A percentile compares a stretch with the other conserved stretches of the same genome.
Evolutionary conservation across 306 rosid genomes (phyloP).

Genomic region (Psophocarpus tetragonolobus): DNA sequence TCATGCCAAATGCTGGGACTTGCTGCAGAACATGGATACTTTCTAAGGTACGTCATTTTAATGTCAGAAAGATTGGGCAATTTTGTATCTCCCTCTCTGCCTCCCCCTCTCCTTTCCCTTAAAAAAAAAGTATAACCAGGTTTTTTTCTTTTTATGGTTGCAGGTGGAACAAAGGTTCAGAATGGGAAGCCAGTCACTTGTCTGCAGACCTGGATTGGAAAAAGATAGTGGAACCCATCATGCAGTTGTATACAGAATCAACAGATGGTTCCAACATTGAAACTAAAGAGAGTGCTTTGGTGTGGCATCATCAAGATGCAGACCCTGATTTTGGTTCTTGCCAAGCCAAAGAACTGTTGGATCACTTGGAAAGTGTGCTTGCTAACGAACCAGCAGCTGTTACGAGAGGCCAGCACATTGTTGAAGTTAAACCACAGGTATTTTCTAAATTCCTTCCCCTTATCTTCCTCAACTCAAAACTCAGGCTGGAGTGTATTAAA

Average conservation of each 20-base stretch:
- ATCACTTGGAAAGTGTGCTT: slow-evolving; percentile 74
- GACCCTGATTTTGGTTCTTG: slow-evolving; percentile 89
- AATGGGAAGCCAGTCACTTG: slow-evolving; percentile 71
- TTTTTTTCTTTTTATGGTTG: slow-evolving; percentile 4
- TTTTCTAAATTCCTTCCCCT: not conserved
- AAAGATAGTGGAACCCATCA: slow-evolving; percentile 71
- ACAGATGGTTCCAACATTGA: slow-evolving; percentile 88
- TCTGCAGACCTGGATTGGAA: slow-evolving; percentile 77
- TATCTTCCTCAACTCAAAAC: not conserved
- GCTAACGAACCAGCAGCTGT: slow-evolving; percentile 79
- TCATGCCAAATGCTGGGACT: slow-evolving; percentile 74
- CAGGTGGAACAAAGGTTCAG: slow-evolving; percentile 65
- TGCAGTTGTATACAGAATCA: slow-evolving; percentile 72
- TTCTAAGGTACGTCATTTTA: slow-evolving; percentile 61
- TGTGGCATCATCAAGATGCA: slow-evolving; percentile 94
- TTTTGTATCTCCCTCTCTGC: not conserved
- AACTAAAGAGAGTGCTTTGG: slow-evolving; percentile 75
- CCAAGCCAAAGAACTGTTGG: slow-evolving; percentile 79
- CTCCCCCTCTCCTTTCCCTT: not conserved
- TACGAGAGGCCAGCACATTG: slow-evolving; percentile 74
- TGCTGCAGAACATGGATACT: slow-evolving; percentile 91
- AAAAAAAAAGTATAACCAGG: not conserved
- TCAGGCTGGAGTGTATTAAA: slow-evolving; percentile 11
- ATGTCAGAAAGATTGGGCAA: not conserved
- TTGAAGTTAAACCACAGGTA: slow-evolving; percentile 95